Percentiles rank a stretch among this genome's conserved stretches.
phyloP scores from a whole-genome alignment of 805 yeast species.

The Hanseniaspora jakobsenii region DNA sequence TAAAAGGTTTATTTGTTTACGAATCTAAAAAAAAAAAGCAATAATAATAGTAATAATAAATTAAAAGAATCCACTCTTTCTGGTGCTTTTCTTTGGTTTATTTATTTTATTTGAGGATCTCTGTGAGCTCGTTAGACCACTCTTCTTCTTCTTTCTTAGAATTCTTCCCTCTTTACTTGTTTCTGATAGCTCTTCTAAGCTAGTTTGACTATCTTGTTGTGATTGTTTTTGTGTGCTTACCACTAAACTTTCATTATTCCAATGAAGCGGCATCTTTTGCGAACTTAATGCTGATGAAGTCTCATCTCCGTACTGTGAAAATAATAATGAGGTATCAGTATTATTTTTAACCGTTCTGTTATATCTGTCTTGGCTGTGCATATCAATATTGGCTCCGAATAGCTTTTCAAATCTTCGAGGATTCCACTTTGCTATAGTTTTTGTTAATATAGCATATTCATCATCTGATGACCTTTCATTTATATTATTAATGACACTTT shows the following conservation, averaged over 20 bases:
- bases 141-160: background rate
- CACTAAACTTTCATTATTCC: background rate
- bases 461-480: background rate
- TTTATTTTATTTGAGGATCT: background rate
- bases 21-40: background rate
- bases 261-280: background rate
- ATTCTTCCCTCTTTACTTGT: background rate
- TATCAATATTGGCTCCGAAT: background rate
- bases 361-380: background rate
- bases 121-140: background rate
- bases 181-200: background rate
- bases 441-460: background rate
- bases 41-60: background rate
- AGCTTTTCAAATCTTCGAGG: background rate
- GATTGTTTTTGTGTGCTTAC: background rate
- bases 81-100: conserved; percentile 4
- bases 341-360: background rate
- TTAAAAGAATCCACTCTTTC: conserved; percentile 8
- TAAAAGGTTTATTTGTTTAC: too few relatives aligned
- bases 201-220: too few relatives aligned
- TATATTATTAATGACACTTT: background rate
- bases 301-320: background rate
- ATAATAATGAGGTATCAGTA: background rate
- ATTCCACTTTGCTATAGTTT: conserved; percentile 2
- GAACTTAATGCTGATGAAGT: background rate